phyloP scores from a whole-genome alignment of 179 eudicot species.

The Camellia oleifera region DNA sequence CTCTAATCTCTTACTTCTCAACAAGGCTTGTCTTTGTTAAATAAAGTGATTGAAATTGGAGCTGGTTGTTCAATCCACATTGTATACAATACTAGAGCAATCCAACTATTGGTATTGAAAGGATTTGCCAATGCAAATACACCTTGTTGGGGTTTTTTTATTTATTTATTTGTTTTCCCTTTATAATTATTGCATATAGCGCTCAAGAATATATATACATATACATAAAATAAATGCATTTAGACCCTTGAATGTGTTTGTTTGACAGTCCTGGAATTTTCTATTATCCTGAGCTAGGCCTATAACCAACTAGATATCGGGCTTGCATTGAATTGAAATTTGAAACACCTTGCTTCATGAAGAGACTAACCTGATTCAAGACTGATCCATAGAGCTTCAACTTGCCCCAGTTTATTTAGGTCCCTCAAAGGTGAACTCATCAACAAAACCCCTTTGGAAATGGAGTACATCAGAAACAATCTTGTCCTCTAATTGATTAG shows the following conservation, averaged over 20 bases:
- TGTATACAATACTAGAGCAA: no score
- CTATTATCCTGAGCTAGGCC: no score
- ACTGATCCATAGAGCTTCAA: conserved; percentile 17
- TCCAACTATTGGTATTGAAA: neutral
- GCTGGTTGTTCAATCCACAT: neutral
- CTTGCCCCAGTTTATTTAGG: conserved; percentile 51
- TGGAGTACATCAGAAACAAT: conserved; percentile 32
- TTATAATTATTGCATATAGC: neutral
- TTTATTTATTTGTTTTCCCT: no score
- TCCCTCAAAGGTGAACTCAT: conserved; percentile 66
- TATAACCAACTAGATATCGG: no score
- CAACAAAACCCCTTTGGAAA: conserved; percentile 65
- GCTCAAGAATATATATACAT: neutral
- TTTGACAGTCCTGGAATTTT: no score
- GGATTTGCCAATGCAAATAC: neutral
- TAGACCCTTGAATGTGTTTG: neutral
- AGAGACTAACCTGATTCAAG: no score
- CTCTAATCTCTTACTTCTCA: no score
- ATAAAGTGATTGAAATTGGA: neutral
- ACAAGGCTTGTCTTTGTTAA: no score
- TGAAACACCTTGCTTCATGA: no score
- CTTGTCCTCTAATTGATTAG: conserved; percentile 21
- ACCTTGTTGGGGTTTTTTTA: no score
- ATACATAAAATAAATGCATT: neutral
- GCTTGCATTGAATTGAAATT: no score